Percentiles rank a stretch among this genome's conserved stretches.
Conservation (phyloP, 163 green algal genomes). For the Chlamydomonas reinhardtii region DNA sequence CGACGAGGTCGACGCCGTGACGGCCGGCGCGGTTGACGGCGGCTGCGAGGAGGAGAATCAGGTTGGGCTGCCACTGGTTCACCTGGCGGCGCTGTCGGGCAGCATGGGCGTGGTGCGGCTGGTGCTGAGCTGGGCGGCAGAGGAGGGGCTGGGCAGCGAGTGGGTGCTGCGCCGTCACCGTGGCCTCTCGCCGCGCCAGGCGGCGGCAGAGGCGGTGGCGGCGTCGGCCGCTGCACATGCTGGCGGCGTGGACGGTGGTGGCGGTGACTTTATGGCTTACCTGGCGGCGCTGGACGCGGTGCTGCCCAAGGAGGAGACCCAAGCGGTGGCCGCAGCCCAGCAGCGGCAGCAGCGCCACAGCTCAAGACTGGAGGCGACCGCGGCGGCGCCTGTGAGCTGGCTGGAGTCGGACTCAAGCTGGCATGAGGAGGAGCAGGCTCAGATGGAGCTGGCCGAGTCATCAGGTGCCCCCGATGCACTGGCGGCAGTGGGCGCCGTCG, state of each 20-base stretch:
- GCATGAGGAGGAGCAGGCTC: too few species aligned
- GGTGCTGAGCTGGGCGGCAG: background rate
- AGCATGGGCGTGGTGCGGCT: background rate
- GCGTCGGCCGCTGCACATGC: background rate
- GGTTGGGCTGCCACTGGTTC: conserved; percentile 1
- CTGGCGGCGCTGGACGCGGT: too few species aligned
- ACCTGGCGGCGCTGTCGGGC: conserved; percentile 12
- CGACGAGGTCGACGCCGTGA: background rate
- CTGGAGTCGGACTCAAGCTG: too few species aligned
- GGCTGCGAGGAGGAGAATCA: background rate
- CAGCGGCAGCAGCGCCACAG: too few species aligned
- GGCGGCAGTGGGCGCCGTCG: too few species aligned
- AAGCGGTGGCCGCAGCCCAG: too few species aligned
- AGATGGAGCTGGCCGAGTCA: too few species aligned
- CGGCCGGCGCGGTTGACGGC: background rate
- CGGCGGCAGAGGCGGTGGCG: background rate
- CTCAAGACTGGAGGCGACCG: too few species aligned
- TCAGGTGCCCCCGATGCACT: too few species aligned
- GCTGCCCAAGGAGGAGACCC: too few species aligned
- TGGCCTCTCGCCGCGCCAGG: conserved; percentile 8
- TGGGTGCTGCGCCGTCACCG: conserved; percentile 11
- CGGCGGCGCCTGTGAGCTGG: too few species aligned
- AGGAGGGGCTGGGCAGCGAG: background rate
- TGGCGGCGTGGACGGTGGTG: background rate
- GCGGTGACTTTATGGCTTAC: too few species aligned